A percentile compares a stretch with the other conserved stretches of the same genome.
Conservation (phyloP, 1,284 basidiomycete species). For the Fomitopsis schrenkii region DNA sequence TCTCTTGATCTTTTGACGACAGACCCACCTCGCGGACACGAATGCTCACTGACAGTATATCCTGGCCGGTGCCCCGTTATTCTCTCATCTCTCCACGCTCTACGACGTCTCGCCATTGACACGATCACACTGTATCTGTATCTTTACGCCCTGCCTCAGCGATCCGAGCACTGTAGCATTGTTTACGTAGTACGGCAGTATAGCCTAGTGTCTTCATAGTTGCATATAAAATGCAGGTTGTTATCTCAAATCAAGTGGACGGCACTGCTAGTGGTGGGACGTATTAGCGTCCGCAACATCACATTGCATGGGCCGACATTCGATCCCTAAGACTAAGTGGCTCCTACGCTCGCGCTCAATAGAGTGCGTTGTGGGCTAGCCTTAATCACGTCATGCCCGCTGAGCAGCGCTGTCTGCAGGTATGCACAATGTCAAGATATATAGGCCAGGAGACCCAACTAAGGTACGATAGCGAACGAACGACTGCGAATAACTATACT, state of each 20-base stretch:
- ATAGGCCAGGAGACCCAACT: not conserved
- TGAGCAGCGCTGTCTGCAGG: too few relatives aligned
- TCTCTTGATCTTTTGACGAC: not conserved
- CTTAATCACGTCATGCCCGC: too few relatives aligned
- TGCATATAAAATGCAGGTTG: not conserved
- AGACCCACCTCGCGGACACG: not conserved
- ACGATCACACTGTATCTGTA: conserved; percentile 1
- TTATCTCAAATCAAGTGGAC: not conserved
- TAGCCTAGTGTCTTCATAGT: not conserved
- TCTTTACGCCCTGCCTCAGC: not conserved
- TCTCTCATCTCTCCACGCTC: not conserved
- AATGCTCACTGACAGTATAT: not conserved
- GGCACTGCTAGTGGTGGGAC: too few relatives aligned
- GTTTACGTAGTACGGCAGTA: not conserved
- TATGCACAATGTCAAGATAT: too few relatives aligned
- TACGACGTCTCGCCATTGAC: not conserved
- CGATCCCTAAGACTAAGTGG: too few relatives aligned
- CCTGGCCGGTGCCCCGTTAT: not conserved
- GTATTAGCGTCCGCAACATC: too few relatives aligned
- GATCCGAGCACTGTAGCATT: conserved; percentile 1
- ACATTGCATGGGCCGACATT: too few relatives aligned
- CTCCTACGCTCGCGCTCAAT: too few relatives aligned
- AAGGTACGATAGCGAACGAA: not conserved
- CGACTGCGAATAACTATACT: not conserved
- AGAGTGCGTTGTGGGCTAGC: too few relatives aligned